Base-by-base conservation (phyloP, 1,284 basidiomycete species). In the Apiotrichum akiyoshidainum region DNA sequence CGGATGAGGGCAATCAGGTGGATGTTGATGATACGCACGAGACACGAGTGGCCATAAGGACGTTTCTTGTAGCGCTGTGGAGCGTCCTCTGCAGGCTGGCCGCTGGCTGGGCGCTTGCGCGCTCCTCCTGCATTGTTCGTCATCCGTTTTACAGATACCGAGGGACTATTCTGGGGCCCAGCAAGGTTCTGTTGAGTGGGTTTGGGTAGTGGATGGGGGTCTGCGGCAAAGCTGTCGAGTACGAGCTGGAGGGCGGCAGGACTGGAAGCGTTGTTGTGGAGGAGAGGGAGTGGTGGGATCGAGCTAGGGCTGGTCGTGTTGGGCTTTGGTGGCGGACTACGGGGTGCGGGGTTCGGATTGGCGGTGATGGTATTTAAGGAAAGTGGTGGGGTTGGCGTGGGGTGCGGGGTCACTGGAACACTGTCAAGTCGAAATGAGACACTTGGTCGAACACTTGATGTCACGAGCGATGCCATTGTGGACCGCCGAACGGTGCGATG, bases 1-100 rank as follows among this genome's bases (percentile, higher is more conserved):
- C 37, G 5, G 37, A 37, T 31, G n/a, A 41, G 40, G 8, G 42
- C 8, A n/a, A n/a, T 41, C 40, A 14, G 13, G 40, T 41, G 46
- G 26, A n/a, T 4, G 14, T 10, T 17, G 17, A 13, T 11, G 12
- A 2, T 10, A 46, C 54, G 44, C 45, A 56, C 55, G 8, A 51
- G 37, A n/a, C 55, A 57, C 5, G 48, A 51, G 17, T 57, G 55
- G 10, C 55, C 55, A 21, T 57, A 57, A 2, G 40, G 33, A 7
- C 55, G 33, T 31, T 57, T 57, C 55, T 57, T 50, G 55, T 57
- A 57, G n/a, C 40, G 40, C 41, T 41, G 40, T 8, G 51, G 51
- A 2, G 31, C 11, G 12, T 41, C 50, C 4, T 42, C 50, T 8
- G 35, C 21, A 22, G 31, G 11, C 5, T 5, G 33, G 7, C 19